Evolutionary conservation across 768 basidiomycete genomes (phyloP).

Genomic region (Dioszegia crocea): DNA sequence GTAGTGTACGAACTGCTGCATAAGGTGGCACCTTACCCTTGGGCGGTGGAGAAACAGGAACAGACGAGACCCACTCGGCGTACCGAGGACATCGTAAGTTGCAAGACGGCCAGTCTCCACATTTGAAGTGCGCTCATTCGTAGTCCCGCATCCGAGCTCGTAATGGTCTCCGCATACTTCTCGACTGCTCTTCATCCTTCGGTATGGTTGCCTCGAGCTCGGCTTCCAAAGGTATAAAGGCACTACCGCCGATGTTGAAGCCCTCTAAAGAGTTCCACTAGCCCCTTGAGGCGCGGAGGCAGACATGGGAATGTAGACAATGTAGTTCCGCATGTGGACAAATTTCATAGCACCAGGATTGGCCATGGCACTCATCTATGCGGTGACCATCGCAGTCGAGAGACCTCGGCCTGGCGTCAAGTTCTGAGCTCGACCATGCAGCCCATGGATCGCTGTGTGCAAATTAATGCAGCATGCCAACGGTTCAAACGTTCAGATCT

Average conservation of each 20-base stretch:
- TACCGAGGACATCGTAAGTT: conserved; percentile 64
- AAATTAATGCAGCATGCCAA: too few relatives aligned
- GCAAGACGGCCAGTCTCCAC: too few relatives aligned
- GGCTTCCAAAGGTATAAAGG: neutral
- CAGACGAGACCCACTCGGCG: conserved; percentile 65
- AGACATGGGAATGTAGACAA: too few relatives aligned
- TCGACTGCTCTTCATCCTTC: conserved; percentile 40
- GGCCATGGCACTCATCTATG: too few relatives aligned
- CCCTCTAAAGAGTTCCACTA: conserved; percentile 10
- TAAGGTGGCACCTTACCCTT: conserved; percentile 61
- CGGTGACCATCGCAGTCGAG: too few relatives aligned
- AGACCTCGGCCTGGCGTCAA: too few relatives aligned
- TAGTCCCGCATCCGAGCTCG: conserved; percentile 75
- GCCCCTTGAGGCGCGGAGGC: neutral
- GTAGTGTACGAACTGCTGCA: conserved; percentile 39
- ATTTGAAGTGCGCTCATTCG: neutral
- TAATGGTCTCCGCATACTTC: conserved; percentile 72
- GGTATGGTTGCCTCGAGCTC: conserved; percentile 1
- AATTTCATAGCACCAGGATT: neutral
- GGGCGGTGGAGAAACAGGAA: conserved; percentile 52
- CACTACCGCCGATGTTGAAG: conserved; percentile 1
- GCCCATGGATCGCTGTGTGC: too few relatives aligned
- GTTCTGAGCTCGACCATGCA: too few relatives aligned
- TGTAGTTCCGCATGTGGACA: neutral
- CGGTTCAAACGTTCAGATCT: too few relatives aligned